Evolutionary conservation across 2,329 filamentous ascomycete genomes (phyloP).

Genomic region (Phialophora verrucosa): DNA sequence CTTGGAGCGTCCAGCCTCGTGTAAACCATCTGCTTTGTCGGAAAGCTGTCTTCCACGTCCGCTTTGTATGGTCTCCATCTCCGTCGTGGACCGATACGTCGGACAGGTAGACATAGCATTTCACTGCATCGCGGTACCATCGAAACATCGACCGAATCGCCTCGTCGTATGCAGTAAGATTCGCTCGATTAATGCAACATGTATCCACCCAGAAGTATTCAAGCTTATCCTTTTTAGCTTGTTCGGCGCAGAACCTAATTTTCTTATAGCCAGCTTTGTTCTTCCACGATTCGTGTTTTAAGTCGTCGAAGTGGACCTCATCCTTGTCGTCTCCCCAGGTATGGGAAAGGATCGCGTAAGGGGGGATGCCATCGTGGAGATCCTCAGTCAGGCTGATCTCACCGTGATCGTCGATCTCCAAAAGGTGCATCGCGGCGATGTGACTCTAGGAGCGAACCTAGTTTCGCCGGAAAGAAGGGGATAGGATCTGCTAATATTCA

Average conservation of each 20-base stretch:
- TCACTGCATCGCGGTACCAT: slow-evolving; percentile 36
- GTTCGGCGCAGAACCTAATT: slow-evolving; percentile 6
- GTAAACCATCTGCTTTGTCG: slow-evolving; percentile 1
- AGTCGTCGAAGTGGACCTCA: slow-evolving; percentile 30
- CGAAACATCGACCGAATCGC: slow-evolving; percentile 23
- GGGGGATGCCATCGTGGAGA: not conserved
- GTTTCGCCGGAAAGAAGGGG: not conserved
- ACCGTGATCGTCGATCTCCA: not conserved
- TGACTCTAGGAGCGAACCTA: not conserved
- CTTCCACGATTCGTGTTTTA: not conserved
- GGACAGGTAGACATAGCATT: slow-evolving; percentile 30
- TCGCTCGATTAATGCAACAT: slow-evolving; percentile 39
- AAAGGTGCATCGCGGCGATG: not conserved
- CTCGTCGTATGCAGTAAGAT: slow-evolving; percentile 34
- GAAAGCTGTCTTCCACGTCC: not conserved
- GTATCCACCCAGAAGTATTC: slow-evolving; percentile 39
- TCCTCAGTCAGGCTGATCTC: slow-evolving; percentile 7
- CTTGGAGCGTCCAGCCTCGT: slow-evolving; percentile 1
- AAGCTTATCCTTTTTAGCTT: slow-evolving; percentile 11
- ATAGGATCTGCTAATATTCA: not conserved
- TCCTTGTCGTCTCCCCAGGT: slow-evolving; percentile 25
- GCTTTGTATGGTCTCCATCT: not conserved
- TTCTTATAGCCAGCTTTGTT: slow-evolving; percentile 1
- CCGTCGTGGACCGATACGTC: slow-evolving; percentile 14
- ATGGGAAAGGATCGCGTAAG: slow-evolving; percentile 36